Base-by-base conservation (phyloP, 345 rosid genomes). In the Eucalyptus camaldulensis region DNA sequence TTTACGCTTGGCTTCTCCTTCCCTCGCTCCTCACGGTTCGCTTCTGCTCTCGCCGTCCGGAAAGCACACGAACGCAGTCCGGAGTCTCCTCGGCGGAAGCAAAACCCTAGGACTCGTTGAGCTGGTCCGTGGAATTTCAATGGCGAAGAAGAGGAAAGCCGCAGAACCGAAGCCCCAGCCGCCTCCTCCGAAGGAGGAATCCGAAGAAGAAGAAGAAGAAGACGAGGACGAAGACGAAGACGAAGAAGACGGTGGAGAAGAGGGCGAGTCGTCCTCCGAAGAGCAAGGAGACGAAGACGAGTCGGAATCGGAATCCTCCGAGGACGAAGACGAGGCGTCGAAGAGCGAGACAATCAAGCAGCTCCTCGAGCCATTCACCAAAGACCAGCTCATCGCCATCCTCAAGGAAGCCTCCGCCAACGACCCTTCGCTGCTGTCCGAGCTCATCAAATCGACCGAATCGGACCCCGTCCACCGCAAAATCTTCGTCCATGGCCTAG, bases 401-500 rank as follows among this genome's bases (percentile, higher is more conserved):
- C 92, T 96, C n/a, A 92, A 88, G 43, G 93, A 94, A 72, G 99
- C 96, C 10, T 94, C 94, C 11, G 93, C 91, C 50, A 94, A 93
- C 88, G 89, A 93, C 90, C 91, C 92, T 6, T 89, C 93, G 87
- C 91, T 94, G 43, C 31, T 92, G 87, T 89, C 91, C 72, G 93
- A 93, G 44, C 91, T 93, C 24, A 89, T 92, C 88, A 90, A 88
- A 45, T 87, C 95, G 29, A 96, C 98, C 1, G 94, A 94, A 49
- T 93, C 93, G 29, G 96, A 96, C 90, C 96, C 96, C 7, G 91
- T 93, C 44, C 98, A 94, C 89, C 91, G 99, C 49, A 96, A 95
- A 89, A 93, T 97, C 76, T 97, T 95, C 58, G 97, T 96, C 24
- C 99, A 95, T 80, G 98, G 97, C 10, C 96, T 96, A 40, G 93